These are phyloP conservation scores for Cyanodermella asteris DNA, from an alignment of 2,329 filamentous ascomycete species.

Conservation along the genomic window DNA sequence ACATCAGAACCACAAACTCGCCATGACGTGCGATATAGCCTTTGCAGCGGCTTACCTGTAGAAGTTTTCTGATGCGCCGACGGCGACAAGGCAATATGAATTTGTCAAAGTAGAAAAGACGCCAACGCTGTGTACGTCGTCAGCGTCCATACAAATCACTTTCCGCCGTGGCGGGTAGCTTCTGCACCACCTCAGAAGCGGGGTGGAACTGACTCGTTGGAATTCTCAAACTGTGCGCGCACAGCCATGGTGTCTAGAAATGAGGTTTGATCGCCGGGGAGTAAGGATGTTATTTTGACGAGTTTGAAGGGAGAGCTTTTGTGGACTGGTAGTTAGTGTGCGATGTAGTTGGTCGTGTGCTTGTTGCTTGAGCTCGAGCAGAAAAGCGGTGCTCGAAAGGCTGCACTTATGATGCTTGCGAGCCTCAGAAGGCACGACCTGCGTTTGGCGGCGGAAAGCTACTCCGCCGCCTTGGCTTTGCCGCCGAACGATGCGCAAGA, in stretches of 20 bases:
- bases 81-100: slow-evolving; percentile 81
- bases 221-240: slow-evolving; percentile 28
- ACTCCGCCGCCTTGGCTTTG: too few species aligned
- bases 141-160: not conserved
- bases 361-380: too few species aligned
- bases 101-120: slow-evolving; percentile 96
- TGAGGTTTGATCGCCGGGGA: not conserved
- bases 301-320: too few species aligned
- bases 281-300: slow-evolving; percentile 1
- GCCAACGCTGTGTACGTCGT: slow-evolving; percentile 50
- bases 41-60: slow-evolving; percentile 43
- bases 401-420: too few species aligned
- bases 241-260: slow-evolving; percentile 20
- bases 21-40: not conserved
- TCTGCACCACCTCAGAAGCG: not conserved
- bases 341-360: too few species aligned
- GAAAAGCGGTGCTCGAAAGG: too few species aligned
- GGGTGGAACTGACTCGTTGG: slow-evolving; percentile 20
- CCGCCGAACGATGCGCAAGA: too few species aligned
- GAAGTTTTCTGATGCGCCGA: slow-evolving; percentile 95
- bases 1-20: slow-evolving; percentile 1
- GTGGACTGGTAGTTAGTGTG: too few species aligned
- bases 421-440: too few species aligned
- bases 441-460: too few species aligned
- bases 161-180: not conserved